Base-by-base conservation (phyloP, 148 eudicot species). In the Vaccinium darrowii region DNA sequence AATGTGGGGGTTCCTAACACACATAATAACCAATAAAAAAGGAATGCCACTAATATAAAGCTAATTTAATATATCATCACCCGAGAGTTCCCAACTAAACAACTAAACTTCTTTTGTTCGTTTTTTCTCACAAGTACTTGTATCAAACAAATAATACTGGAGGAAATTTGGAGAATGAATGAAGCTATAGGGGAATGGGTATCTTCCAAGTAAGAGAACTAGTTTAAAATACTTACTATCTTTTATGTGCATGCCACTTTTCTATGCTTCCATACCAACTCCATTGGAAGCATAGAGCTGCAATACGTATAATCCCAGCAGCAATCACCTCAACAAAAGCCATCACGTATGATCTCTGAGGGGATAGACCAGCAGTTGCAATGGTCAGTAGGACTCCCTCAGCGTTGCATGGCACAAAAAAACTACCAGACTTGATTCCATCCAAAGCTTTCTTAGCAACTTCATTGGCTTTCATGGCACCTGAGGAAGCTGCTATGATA, bases 301-400 rank as follows among this genome's bases (percentile, higher is more conserved):
- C 92, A 76, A 94, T 13, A 21, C 99, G 98, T 81, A 90, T 2
- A 73, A 95, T 23, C 73, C 98, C 88, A 81, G 90, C 91, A 65
- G 90, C 73, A 89, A 90, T 56, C 56, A 97, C 95, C 90, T 97
- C 99, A 51, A 95, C 86, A 81, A 95, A 97, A 21, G 99, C 99
- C 97, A 92, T 94, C 50, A 95, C 15, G 79, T 47, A 90, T 50
- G 99, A 97, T 86, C 93, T 87, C 88, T 97, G 98, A 75, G 99
- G 99, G 49, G 94, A 91, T 79, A 94, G 78, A 78, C 99, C 99
- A 63, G 98, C 91, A n/a, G 99, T 97, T 21, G 89, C 98, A 47
- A 95, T 74, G 81, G 95, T 85, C 76, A 95, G 84, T 56, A 92
- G 52, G 72, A 85, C 54, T 36, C 98, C 99, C 86, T 93, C 96